Evolutionary conservation across 83 land plant species (phyloP), one percentile per base, ranked within the genome.

Genomic region (Thuja plicata): DNA sequence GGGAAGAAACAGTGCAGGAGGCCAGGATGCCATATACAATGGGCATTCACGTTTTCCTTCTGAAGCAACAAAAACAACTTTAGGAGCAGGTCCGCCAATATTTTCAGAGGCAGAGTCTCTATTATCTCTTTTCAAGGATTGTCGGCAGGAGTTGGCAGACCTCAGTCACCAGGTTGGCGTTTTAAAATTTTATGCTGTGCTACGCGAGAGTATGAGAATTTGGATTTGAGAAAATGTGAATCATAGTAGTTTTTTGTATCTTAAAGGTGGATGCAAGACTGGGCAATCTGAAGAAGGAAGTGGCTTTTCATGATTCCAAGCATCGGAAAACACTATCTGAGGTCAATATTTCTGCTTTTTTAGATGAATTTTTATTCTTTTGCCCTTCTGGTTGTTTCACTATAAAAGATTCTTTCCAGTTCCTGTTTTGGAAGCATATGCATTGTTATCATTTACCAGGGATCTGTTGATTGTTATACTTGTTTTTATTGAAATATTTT

Each of bases 251-350:
- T 46, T 85, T 27, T 24, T 48, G 84, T 40, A 46, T 37, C 32
- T 90, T 89, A 87, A 87, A 98, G 99, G 92, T 97, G 88, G 99
- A 98, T 91, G 89, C 88, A 73, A 92, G 92, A 89, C 94, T 98
- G 79, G 89, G 91, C 88, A 94, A 94, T 84, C 93, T 97, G 85
- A 98, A 96, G 92, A 94, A 94, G 88, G 99, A 98, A 77, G 98
- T 98, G 30, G 81, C 95, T 60, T 84, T 89, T 30, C 97, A 98
- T 87, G 99, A 97, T 91, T 88, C 94, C 50, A 96, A 94, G 90
- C 99, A 98, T 83, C 94, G 97, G 32, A 96, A 92, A 88, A 97
- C 97, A 73, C 95, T 98, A 32, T 87, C 93, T 86, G 98, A 98
- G 99, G 99, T 98, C 86, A 88, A 93, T 89, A 87, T 60, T 73